These are phyloP conservation scores for Podochytrium sp. DNA, from an alignment of 192 early-diverging fungal species.

Conservation along the genomic window DNA sequence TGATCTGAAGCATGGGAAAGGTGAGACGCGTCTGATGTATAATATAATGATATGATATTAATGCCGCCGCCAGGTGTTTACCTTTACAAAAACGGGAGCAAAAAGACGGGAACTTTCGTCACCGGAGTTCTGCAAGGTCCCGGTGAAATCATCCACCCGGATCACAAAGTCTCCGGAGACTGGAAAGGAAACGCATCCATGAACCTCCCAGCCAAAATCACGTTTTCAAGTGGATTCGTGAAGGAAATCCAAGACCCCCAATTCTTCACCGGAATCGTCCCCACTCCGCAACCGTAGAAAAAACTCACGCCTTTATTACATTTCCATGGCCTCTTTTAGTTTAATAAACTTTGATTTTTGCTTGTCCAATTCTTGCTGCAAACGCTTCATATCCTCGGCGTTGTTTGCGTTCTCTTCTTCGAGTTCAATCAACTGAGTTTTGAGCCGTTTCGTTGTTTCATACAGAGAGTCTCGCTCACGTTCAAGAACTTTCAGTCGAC, in stretches of 20 bases:
- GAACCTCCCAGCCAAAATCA: conserved; percentile 48
- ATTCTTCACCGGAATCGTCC: conserved; percentile 32
- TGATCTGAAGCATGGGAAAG: conserved; percentile 58
- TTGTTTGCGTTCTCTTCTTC: conserved; percentile 20
- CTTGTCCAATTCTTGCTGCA: conserved; percentile 36
- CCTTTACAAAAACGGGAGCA: conserved; percentile 49
- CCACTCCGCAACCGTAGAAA: conserved; percentile 8
- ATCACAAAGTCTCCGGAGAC: conserved; percentile 51
- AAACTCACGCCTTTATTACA: conserved; percentile 7
- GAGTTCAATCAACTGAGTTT: conserved; percentile 28
- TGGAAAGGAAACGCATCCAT: conserved; percentile 45
- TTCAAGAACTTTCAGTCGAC: conserved; percentile 38
- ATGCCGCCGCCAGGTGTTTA: conserved; percentile 32
- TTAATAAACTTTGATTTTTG: conserved; percentile 32
- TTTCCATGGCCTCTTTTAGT: conserved; percentile 25
- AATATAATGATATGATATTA: not conserved
- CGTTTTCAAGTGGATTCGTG: conserved; percentile 44
- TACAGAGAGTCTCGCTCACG: conserved; percentile 44
- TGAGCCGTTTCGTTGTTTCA: conserved; percentile 28
- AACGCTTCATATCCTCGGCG: conserved; percentile 40
- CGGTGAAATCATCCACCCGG: conserved; percentile 54
- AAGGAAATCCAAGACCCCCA: conserved; percentile 39
- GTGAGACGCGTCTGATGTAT: conserved; percentile 23
- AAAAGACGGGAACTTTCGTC: conserved; percentile 52
- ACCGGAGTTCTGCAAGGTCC: conserved; percentile 45